phyloP scores from a whole-genome alignment of 2,329 filamentous ascomycete genomes.

The Pseudonectria foliicola region DNA sequence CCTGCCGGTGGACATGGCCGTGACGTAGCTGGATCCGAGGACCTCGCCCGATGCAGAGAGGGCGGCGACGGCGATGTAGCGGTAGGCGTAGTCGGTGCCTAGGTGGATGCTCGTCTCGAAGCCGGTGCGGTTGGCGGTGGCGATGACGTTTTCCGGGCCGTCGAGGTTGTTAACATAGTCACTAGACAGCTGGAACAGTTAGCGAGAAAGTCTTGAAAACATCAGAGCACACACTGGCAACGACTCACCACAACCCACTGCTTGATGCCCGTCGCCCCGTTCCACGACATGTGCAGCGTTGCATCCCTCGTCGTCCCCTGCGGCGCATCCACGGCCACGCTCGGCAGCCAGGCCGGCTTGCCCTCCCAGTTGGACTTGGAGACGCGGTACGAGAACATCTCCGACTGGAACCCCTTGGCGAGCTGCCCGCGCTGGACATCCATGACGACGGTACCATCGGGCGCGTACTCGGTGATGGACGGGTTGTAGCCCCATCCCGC shows the following conservation, averaged over 20 bases:
- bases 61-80: slow-evolving; percentile 21
- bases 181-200: slow-evolving; percentile 16
- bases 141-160: slow-evolving; percentile 17
- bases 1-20: slow-evolving; percentile 20
- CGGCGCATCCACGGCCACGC: slow-evolving; percentile 19
- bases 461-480: slow-evolving; percentile 21
- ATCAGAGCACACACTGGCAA: slow-evolving; percentile 1
- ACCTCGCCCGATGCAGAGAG: slow-evolving; percentile 16
- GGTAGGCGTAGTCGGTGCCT: slow-evolving; percentile 6
- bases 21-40: slow-evolving; percentile 20
- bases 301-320: slow-evolving; percentile 16
- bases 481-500: slow-evolving; percentile 23
- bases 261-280: slow-evolving; percentile 24
- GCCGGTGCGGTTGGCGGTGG: slow-evolving; percentile 17
- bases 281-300: slow-evolving; percentile 24
- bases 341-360: slow-evolving; percentile 22
- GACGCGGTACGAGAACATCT: slow-evolving; percentile 25
- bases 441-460: slow-evolving; percentile 18
- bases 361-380: slow-evolving; percentile 22
- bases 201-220: slow-evolving; percentile 10
- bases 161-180: slow-evolving; percentile 14
- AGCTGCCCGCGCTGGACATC: slow-evolving; percentile 19
- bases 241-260: slow-evolving; percentile 22
- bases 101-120: slow-evolving; percentile 21
- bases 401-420: slow-evolving; percentile 12